phyloP scores from a whole-genome alignment of 2,329 filamentous ascomycete species.

The Exophiala alcalophila region DNA sequence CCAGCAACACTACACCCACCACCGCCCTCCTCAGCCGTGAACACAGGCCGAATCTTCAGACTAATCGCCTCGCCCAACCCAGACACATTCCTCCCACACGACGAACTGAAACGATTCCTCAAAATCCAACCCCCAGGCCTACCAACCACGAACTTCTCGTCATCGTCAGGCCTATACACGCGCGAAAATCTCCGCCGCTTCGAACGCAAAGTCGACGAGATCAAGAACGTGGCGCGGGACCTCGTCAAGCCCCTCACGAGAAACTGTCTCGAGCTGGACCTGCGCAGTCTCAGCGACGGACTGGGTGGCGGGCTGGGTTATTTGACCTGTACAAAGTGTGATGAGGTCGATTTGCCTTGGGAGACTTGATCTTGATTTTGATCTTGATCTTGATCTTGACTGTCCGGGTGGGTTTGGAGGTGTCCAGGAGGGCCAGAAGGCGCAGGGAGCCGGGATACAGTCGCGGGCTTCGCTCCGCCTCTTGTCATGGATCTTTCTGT shows the following conservation, averaged over 20 bases:
- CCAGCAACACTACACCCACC: constrained; percentile 19
- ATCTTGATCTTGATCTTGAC: too few relatives aligned
- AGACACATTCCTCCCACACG: constrained; percentile 69
- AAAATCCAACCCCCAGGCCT: constrained; percentile 64
- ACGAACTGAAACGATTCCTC: constrained; percentile 86
- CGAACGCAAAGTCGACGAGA: constrained; percentile 81
- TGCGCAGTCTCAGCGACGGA: constrained; percentile 48
- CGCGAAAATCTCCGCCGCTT: constrained; percentile 83
- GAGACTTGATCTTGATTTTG: constrained; percentile 37
- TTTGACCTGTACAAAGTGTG: constrained; percentile 63
- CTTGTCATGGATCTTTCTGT: too few relatives aligned
- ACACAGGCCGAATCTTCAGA: constrained; percentile 72
- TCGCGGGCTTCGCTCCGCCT: too few relatives aligned
- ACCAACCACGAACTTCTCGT: too few relatives aligned
- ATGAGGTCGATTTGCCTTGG: constrained; percentile 64
- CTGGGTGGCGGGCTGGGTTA: constrained; percentile 54
- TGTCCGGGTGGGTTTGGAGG: too few relatives aligned
- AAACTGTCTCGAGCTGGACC: constrained; percentile 77
- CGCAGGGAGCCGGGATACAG: too few relatives aligned
- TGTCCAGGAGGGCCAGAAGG: too few relatives aligned
- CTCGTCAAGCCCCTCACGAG: constrained; percentile 81
- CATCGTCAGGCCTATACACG: constrained; percentile 61
- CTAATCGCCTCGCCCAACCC: constrained; percentile 64
- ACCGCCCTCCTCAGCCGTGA: constrained; percentile 33
- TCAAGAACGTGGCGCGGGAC: constrained; percentile 79